phyloP scores from a whole-genome alignment of 2,329 filamentous ascomycete genomes.

The Nemania sp. region DNA sequence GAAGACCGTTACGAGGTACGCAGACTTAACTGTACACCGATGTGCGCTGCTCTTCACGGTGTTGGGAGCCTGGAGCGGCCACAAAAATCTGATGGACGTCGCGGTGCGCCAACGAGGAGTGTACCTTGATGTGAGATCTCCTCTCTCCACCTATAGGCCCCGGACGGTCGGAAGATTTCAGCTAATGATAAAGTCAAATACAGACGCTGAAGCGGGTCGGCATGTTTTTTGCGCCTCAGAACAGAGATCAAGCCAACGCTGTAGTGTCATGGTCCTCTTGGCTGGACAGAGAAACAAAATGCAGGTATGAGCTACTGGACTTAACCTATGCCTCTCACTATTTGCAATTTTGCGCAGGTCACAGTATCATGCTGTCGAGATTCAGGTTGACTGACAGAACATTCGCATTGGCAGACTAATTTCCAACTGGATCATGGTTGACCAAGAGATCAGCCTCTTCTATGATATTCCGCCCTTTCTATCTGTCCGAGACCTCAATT shows the following conservation, averaged over 20 bases:
- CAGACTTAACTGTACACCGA: slow-evolving; percentile 65
- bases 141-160: too few relatives aligned
- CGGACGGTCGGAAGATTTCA: too few relatives aligned
- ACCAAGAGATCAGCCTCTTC: slow-evolving; percentile 71
- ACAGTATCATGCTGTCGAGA: slow-evolving; percentile 3
- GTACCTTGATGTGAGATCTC: slow-evolving; percentile 63
- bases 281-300: slow-evolving; percentile 66
- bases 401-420: slow-evolving; percentile 54
- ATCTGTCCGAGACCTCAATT: slow-evolving; percentile 65
- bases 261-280: slow-evolving; percentile 65
- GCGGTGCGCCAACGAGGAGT: slow-evolving; percentile 74
- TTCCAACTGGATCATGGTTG: slow-evolving; percentile 77
- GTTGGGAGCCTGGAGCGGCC: slow-evolving; percentile 72
- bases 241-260: slow-evolving; percentile 47
- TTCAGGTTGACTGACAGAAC: background rate
- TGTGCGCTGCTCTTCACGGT: slow-evolving; percentile 70
- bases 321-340: slow-evolving; percentile 16
- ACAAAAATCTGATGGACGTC: slow-evolving; percentile 79
- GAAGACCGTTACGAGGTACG: slow-evolving; percentile 69
- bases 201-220: slow-evolving; percentile 72
- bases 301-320: slow-evolving; percentile 51
- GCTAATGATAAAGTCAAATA: background rate
- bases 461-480: slow-evolving; percentile 66
- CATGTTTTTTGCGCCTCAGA: slow-evolving; percentile 59
- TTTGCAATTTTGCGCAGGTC: background rate